phyloP scores from a whole-genome alignment of 169 alveolate species.

The Theileria parva region DNA sequence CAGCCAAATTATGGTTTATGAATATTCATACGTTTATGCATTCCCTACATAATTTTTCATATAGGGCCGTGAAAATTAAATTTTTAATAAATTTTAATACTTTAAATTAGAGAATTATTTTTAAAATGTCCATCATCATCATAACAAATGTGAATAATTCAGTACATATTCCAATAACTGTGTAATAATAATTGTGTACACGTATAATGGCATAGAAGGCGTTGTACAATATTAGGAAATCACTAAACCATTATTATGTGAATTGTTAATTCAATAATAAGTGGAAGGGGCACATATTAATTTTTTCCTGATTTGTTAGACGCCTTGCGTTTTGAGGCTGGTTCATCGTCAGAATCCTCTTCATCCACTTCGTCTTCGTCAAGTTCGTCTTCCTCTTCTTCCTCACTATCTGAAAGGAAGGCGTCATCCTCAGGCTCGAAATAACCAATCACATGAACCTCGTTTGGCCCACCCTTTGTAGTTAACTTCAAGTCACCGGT shows the following conservation, averaged over 20 bases:
- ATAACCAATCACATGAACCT: conserved; percentile 87
- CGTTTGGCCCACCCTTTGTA: conserved; percentile 85
- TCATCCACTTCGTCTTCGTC: conserved; percentile 77
- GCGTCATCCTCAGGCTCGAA: conserved; percentile 83
- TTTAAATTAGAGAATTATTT: not conserved
- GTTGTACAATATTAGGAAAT: not conserved
- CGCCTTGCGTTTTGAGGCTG: conserved; percentile 63
- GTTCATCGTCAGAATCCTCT: conserved; percentile 75
- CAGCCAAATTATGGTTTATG: not conserved
- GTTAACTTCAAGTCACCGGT: conserved; percentile 76
- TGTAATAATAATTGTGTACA: not conserved
- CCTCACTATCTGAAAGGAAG: conserved; percentile 77
- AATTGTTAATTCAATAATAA: not conserved
- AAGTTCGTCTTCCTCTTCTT: conserved; percentile 79
- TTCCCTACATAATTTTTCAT: conserved; percentile 17
- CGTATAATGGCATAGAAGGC: not conserved
- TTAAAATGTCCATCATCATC: not conserved
- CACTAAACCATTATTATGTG: not conserved
- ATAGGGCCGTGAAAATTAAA: conserved; percentile 3
- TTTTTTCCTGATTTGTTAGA: conserved; percentile 34
- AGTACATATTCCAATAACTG: not conserved
- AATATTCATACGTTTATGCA: not conserved
- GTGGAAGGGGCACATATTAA: not conserved
- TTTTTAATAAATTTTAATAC: not conserved
- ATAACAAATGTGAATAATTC: not conserved